Percentiles rank a stretch among this genome's conserved stretches.
Evolutionary conservation across 768 basidiomycete genomes (phyloP).

Genomic region (Gloeostereum incarnatum): DNA sequence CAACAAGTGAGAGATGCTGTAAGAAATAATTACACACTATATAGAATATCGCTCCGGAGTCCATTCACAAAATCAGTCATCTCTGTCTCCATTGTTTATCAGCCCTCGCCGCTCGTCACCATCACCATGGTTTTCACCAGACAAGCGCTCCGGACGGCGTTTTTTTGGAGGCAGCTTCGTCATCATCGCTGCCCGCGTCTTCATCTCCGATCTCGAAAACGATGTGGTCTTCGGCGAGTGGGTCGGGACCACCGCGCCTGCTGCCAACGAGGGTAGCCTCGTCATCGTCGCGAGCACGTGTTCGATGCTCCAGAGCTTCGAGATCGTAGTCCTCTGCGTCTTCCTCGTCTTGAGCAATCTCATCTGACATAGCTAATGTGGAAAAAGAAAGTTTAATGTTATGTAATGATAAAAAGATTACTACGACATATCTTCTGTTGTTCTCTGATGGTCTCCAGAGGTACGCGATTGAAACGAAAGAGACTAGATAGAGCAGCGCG

Average conservation of each 20-base stretch:
- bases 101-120: conserved; percentile 62
- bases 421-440: conserved; percentile 80
- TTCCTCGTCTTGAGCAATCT: conserved; percentile 89
- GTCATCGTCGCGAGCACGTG: conserved; percentile 45
- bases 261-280: conserved; percentile 65
- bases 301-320: conserved; percentile 59
- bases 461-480: conserved; percentile 76
- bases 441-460: conserved; percentile 91
- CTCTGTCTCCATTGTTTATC: conserved; percentile 26
- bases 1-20: background rate
- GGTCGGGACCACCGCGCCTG: conserved; percentile 35
- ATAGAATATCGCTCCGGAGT: background rate
- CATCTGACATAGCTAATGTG: conserved; percentile 92
- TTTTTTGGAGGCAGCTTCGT: conserved; percentile 45
- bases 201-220: conserved; percentile 92
- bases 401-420: conserved; percentile 3
- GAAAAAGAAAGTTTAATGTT: conserved; percentile 17
- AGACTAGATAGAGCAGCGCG: conserved; percentile 75
- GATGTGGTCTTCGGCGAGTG: conserved; percentile 55
- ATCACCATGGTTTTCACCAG: conserved; percentile 39
- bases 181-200: conserved; percentile 57
- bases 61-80: background rate
- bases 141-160: conserved; percentile 30
- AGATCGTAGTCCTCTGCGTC: conserved; percentile 92
- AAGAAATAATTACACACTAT: background rate